Evolutionary conservation across 441 rosid genomes (phyloP).

Genomic region (Brassica balearica): DNA sequence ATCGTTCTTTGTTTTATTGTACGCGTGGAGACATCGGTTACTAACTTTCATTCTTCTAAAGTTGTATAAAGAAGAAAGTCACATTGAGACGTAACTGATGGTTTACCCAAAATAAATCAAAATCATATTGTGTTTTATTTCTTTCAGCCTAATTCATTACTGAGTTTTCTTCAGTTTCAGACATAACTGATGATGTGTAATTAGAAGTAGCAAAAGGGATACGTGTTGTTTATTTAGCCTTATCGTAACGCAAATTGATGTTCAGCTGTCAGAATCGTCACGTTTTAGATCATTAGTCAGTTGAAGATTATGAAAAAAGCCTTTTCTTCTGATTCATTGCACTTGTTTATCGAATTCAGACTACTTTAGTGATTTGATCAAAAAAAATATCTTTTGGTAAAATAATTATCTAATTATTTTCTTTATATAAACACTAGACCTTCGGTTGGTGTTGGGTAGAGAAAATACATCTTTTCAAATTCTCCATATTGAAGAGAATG

Average conservation of each 20-base stretch:
- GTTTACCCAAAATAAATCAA: slow-evolving; percentile 6
- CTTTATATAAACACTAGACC: slow-evolving; percentile 9
- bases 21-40: slow-evolving; percentile 18
- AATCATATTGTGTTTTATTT: slow-evolving; percentile 5
- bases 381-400: slow-evolving; percentile 6
- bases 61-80: not conserved
- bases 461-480: not conserved
- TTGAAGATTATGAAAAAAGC: not conserved
- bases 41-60: not conserved
- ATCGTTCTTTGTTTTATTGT: not conserved
- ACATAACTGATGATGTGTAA: not conserved
- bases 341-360: slow-evolving; percentile 19
- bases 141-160: not conserved
- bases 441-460: slow-evolving; percentile 18
- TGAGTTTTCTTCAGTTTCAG: not conserved
- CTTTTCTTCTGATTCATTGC: slow-evolving; percentile 1
- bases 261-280: slow-evolving; percentile 8
- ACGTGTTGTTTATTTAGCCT: not conserved
- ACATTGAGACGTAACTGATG: slow-evolving; percentile 10
- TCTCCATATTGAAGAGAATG: not conserved
- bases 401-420: not conserved
- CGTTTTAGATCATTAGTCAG: slow-evolving; percentile 17
- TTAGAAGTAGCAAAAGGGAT: not conserved
- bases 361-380: slow-evolving; percentile 8
- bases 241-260: not conserved